Evolutionary conservation across 2,329 filamentous ascomycete species (phyloP), one percentile per base, ranked within the genome.

Genomic region (Scedosporium apiospermum): DNA sequence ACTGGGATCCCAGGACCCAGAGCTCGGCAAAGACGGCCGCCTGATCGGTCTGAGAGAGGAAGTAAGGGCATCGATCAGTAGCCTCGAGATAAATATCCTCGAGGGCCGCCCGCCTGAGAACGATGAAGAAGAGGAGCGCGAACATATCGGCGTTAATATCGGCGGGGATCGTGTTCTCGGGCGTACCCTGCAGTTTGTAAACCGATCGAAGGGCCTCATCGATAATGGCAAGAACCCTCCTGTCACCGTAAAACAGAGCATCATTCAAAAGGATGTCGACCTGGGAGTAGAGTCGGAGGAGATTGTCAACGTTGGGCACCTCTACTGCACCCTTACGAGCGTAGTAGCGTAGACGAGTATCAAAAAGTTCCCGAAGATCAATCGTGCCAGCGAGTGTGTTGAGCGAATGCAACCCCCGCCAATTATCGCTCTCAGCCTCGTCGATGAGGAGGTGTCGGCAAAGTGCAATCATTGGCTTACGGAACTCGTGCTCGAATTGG

Each of bases 71-170:
- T 6, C 83, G 76, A 67, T 87, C 84, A 0, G 82, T 84, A 1
- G 85, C 82, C 69, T 87, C 84, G 12, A 83, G 74, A 67, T 86
- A 87, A 0, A 87, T 81, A 64, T 88, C 84, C 64, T 87, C 83
- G 53, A 87, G 80, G 0, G 80, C 84, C 5, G 77, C 74, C 66
- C 80, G 82, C 26, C 83, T 76, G 30, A 83, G 76, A 0, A 81
- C 78, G 63, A 81, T 84, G 68, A 87, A 86, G 61, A 85, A 76
- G 1, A 82, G 77, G 42, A 87, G 76, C 0, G 80, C 78, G 61
- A 86, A 75, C 5, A 87, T 76, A 66, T 87, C 84, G 0, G 78
- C 74, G 63, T 77, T 76, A 16, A 77, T 67, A 66, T 81, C 76
- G n/a, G 80, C 70, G 4, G 67, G 64, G 10, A 68, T 68, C 30